phyloP scores from a whole-genome alignment of 1,284 basidiomycete genomes.

The Trichosporon ovoides region DNA sequence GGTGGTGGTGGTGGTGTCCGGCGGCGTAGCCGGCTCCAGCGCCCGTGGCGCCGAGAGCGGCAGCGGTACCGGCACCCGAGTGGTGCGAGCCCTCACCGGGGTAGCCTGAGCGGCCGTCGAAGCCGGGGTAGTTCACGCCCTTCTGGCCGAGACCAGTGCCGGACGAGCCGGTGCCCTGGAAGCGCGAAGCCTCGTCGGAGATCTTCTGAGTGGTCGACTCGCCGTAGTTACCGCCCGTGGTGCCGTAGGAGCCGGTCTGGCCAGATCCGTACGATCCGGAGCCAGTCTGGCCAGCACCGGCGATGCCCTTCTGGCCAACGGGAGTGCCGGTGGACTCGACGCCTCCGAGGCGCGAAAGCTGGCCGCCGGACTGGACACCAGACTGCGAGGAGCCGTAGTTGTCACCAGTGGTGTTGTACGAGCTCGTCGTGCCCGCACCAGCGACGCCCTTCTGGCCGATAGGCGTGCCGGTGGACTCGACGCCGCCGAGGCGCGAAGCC shows the following conservation, averaged over 20 bases:
- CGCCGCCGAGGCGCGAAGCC: constrained; percentile 4
- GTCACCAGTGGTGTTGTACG: no score
- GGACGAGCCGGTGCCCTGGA: neutral
- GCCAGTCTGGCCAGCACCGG: no score
- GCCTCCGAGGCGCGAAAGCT: no score
- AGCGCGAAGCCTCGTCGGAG: neutral
- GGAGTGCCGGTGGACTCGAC: no score
- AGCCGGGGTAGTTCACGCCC: neutral
- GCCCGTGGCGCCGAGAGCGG: neutral
- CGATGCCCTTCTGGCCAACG: no score
- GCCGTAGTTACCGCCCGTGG: neutral
- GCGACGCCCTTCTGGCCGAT: constrained; percentile 1
- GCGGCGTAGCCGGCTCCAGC: neutral
- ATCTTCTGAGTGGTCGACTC: neutral
- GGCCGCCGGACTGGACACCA: no score
- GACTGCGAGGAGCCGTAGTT: no score
- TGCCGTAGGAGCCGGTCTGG: neutral
- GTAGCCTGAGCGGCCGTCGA: neutral
- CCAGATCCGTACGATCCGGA: neutral
- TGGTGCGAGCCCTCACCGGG: neutral
- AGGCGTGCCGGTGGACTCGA: constrained; percentile 1
- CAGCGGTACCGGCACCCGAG: no score
- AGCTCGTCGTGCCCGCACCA: neutral
- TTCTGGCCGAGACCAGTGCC: neutral
- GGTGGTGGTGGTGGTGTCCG: neutral